A percentile compares a stretch with the other conserved stretches of the same genome.
Conservation (phyloP, 805 yeast genomes). For the Pichia membranifaciens region DNA sequence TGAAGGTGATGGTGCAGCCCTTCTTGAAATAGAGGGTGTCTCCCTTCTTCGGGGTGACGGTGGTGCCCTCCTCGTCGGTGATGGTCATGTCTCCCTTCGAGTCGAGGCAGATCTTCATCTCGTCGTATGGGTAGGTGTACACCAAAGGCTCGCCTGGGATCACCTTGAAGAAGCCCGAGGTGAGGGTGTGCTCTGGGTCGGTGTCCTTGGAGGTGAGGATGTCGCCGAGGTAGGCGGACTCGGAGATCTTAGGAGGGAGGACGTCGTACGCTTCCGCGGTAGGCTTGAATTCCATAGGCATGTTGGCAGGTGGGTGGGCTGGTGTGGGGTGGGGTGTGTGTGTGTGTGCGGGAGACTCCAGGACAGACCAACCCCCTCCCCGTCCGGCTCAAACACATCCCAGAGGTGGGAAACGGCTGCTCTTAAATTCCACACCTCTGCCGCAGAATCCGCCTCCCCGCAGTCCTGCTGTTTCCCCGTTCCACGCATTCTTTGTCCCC, state of each 20-base stretch:
- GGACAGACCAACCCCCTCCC: too few species aligned
- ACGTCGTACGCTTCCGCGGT: conserved; percentile 47
- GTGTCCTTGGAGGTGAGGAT: conserved; percentile 46
- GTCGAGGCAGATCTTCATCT: conserved; percentile 58
- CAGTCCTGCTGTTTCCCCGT: too few species aligned
- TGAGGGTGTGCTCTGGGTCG: conserved; percentile 49
- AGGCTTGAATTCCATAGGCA: conserved; percentile 53
- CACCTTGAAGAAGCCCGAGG: conserved; percentile 51
- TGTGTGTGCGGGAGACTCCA: neutral
- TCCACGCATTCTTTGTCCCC: too few species aligned
- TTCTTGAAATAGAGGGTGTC: conserved; percentile 60
- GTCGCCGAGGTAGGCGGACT: conserved; percentile 64
- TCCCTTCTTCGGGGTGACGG: conserved; percentile 52
- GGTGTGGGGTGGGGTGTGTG: neutral
- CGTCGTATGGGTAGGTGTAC: conserved; percentile 10
- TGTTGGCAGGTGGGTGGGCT: conserved; percentile 29
- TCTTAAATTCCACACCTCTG: too few species aligned
- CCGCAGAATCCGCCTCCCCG: too few species aligned
- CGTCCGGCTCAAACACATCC: too few species aligned
- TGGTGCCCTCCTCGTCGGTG: conserved; percentile 57
- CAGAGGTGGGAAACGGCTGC: too few species aligned
- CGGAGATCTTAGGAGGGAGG: conserved; percentile 52
- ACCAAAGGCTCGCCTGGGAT: conserved; percentile 8
- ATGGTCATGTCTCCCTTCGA: conserved; percentile 56
- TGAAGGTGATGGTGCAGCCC: conserved; percentile 59